These are phyloP conservation scores for Cucurbitaria berberidis DNA, from an alignment of 2,329 filamentous ascomycete species.

Conservation along the genomic window DNA sequence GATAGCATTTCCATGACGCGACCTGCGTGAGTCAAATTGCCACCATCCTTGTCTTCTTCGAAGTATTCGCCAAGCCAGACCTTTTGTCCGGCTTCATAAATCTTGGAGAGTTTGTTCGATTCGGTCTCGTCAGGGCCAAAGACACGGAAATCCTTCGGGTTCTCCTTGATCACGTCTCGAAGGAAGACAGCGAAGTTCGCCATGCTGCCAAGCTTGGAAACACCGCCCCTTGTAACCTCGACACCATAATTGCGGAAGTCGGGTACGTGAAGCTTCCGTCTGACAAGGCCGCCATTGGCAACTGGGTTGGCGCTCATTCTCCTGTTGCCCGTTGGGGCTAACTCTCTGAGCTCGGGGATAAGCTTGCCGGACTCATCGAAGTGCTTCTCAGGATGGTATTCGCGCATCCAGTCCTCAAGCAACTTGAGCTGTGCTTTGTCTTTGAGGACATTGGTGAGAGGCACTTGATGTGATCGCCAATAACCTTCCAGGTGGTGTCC, in stretches of 20 bases:
- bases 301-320: constrained; percentile 82
- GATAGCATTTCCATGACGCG: constrained; percentile 86
- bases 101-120: constrained; percentile 75
- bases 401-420: constrained; percentile 78
- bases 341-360: constrained; percentile 65
- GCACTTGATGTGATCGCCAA: constrained; percentile 80
- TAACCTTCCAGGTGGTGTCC: constrained; percentile 77
- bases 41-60: constrained; percentile 75
- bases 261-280: constrained; percentile 71
- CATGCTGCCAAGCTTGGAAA: constrained; percentile 68
- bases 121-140: constrained; percentile 83
- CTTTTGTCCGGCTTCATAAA: constrained; percentile 78
- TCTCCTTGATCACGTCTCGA: constrained; percentile 69
- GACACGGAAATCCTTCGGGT: constrained; percentile 72
- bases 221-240: constrained; percentile 66
- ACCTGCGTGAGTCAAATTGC: constrained; percentile 71
- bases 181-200: constrained; percentile 71
- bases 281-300: constrained; percentile 72
- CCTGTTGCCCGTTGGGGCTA: constrained; percentile 69
- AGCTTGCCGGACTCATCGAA: constrained; percentile 71
- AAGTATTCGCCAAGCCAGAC: constrained; percentile 82
- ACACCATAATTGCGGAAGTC: constrained; percentile 73
- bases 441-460: constrained; percentile 71
- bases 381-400: constrained; percentile 74
- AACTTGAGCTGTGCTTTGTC: constrained; percentile 70